Evolutionary conservation across 2,329 filamentous ascomycete genomes (phyloP).

Genomic region (Botryotinia calthae): DNA sequence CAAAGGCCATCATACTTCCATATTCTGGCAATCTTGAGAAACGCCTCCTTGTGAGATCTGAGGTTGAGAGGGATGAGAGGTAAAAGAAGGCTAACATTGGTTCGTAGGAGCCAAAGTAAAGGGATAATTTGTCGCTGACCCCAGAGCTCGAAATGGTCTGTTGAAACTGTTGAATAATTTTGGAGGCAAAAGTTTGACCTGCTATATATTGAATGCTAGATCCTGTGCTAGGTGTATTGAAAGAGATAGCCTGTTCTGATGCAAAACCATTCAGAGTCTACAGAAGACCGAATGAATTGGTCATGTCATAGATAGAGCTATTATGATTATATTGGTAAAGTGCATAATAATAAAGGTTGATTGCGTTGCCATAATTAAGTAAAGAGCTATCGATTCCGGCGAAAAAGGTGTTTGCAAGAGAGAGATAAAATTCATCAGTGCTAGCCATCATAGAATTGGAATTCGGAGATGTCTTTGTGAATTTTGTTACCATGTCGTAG

Average conservation of each 20-base stretch:
- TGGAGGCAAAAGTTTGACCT: slow-evolving; percentile 51
- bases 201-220: slow-evolving; percentile 44
- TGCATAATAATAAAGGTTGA: slow-evolving; percentile 59
- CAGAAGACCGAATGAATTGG: slow-evolving; percentile 45
- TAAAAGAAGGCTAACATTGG: slow-evolving; percentile 56
- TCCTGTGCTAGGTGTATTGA: slow-evolving; percentile 59
- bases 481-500: slow-evolving; percentile 24
- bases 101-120: slow-evolving; percentile 54
- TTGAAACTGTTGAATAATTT: slow-evolving; percentile 45
- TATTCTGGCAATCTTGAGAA: slow-evolving; percentile 58
- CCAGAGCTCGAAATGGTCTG: slow-evolving; percentile 42
- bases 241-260: slow-evolving; percentile 60
- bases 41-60: slow-evolving; percentile 45
- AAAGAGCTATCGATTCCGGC: slow-evolving; percentile 20
- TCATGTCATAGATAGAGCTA: slow-evolving; percentile 44
- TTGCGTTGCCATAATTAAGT: slow-evolving; percentile 45
- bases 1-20: slow-evolving; percentile 73
- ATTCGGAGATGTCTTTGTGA: slow-evolving; percentile 17
- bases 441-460: not conserved
- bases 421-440: slow-evolving; percentile 29
- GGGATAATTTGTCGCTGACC: slow-evolving; percentile 47
- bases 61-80: slow-evolving; percentile 46
- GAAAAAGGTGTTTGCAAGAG: slow-evolving; percentile 29
- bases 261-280: slow-evolving; percentile 62
- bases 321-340: slow-evolving; percentile 55